Evolutionary conservation across 1,284 basidiomycete genomes (phyloP).

Genomic region (Heterobasidion occidentale): DNA sequence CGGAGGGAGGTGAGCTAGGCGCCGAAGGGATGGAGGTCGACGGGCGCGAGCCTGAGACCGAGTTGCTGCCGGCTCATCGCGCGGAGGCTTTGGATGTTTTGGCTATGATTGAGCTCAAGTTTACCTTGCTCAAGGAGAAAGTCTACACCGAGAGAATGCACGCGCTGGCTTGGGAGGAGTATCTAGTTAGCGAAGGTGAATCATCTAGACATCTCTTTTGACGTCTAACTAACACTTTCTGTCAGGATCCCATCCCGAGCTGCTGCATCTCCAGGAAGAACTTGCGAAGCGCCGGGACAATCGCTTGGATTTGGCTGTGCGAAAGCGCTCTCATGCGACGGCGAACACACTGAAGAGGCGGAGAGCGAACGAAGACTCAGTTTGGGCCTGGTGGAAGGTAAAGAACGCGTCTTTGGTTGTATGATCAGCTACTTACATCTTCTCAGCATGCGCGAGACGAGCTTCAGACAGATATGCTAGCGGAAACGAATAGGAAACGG

Average conservation of each 20-base stretch:
- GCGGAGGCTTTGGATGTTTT: slow-evolving; percentile 74
- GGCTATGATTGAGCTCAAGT: slow-evolving; percentile 72
- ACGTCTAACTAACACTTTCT: background rate
- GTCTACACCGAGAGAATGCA: slow-evolving; percentile 83
- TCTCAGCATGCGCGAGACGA: slow-evolving; percentile 56
- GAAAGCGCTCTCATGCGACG: slow-evolving; percentile 59
- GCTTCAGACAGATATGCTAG: slow-evolving; percentile 76
- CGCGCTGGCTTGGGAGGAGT: slow-evolving; percentile 68
- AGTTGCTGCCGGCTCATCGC: slow-evolving; percentile 67
- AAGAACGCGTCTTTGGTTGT: background rate
- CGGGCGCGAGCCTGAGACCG: slow-evolving; percentile 30
- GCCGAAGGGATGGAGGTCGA: slow-evolving; percentile 27
- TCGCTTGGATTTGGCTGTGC: slow-evolving; percentile 63
- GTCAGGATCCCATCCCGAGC: slow-evolving; percentile 74
- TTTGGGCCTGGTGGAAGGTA: slow-evolving; percentile 78
- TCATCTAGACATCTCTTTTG: slow-evolving; percentile 11
- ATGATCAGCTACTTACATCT: background rate
- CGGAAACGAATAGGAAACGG: slow-evolving; percentile 76
- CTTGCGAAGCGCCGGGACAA: slow-evolving; percentile 67
- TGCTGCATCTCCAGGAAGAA: slow-evolving; percentile 71
- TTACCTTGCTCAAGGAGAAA: slow-evolving; percentile 63
- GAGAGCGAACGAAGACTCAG: slow-evolving; percentile 51
- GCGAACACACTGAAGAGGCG: slow-evolving; percentile 48
- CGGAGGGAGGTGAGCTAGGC: slow-evolving; percentile 29
- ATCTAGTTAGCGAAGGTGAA: slow-evolving; percentile 56